Percentiles rank a stretch among this genome's conserved stretches.
These are phyloP conservation scores for Carex myosuroides DNA, from an alignment of 176 grass and related monocot species.

Conservation along the genomic window DNA sequence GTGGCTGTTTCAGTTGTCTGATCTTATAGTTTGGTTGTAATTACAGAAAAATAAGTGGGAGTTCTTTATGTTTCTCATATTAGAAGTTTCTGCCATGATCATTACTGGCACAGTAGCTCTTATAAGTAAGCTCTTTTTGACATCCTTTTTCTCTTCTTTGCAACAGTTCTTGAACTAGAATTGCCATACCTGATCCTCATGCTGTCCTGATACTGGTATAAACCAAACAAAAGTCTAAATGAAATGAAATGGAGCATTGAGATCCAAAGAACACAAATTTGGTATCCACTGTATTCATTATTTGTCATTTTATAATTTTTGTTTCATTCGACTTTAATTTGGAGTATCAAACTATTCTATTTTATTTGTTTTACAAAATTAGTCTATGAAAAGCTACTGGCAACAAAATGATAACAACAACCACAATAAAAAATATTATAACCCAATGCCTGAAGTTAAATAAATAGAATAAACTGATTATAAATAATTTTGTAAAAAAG, in stretches of 20 bases:
- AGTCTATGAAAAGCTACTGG: background rate
- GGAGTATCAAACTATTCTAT: background rate
- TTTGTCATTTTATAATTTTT: background rate
- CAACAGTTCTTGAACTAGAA: background rate
- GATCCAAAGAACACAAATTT: background rate
- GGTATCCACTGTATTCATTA: background rate
- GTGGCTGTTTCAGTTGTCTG: background rate
- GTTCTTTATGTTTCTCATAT: constrained; percentile 95
- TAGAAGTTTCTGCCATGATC: constrained; percentile 96
- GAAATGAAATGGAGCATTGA: background rate
- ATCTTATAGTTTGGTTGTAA: constrained; percentile 40
- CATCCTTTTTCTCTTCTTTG: constrained; percentile 13
- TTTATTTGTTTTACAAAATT: background rate
- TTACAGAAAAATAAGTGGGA: constrained; percentile 99
- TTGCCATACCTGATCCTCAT: background rate
- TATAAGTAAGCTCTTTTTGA: constrained; percentile 47
- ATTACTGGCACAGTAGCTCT: constrained; percentile 74
- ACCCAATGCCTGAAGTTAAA: background rate
- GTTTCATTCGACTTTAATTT: background rate
- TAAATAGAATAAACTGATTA: background rate
- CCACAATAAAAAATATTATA: background rate
- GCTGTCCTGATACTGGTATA: background rate
- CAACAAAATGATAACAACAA: background rate
- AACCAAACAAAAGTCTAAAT: background rate
- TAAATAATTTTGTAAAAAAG: background rate